phyloP scores from a whole-genome alignment of 192 early-diverging fungal species.

The Coemansia sp. region DNA sequence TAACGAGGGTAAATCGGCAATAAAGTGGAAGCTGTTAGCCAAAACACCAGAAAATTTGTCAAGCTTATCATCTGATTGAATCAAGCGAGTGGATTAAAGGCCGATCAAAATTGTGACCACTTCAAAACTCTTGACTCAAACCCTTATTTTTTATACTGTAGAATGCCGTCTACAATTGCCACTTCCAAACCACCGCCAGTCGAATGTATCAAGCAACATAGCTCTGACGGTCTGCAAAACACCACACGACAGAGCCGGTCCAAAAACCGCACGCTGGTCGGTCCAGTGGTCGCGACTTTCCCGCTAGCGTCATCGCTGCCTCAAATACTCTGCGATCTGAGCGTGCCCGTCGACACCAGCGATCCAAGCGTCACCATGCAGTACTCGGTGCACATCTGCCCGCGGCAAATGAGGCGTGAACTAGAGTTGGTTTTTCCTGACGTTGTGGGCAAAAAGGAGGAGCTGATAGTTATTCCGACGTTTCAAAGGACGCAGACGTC shows the following conservation, averaged over 20 bases:
- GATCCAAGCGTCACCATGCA: conserved; percentile 18
- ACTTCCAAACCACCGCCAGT: not conserved
- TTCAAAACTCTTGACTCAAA: too few relatives aligned
- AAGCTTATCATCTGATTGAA: not conserved
- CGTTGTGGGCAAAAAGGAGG: conserved; percentile 40
- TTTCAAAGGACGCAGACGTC: conserved; percentile 76
- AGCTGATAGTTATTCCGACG: conserved; percentile 74
- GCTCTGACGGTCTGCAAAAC: not conserved
- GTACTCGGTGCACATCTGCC: conserved; percentile 50
- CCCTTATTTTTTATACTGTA: conserved; percentile 1
- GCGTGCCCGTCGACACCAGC: conserved; percentile 19
- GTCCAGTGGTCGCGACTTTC: conserved; percentile 30
- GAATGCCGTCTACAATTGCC: conserved; percentile 21
- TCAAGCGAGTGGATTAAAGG: conserved; percentile 3
- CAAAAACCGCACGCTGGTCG: conserved; percentile 13
- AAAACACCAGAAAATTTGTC: not conserved
- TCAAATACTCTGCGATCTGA: conserved; percentile 15
- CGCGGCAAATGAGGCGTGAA: conserved; percentile 63
- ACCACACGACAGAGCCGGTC: not conserved
- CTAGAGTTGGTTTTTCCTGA: conserved; percentile 72
- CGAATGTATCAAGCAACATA: not conserved
- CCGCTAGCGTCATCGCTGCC: conserved; percentile 23
- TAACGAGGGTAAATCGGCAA: conserved; percentile 1
- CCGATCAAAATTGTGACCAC: not conserved
- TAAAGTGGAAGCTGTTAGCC: not conserved